Evolutionary conservation across 2,329 filamentous ascomycete species (phyloP).

Genomic region (Neopestalotiopsis clavispora): DNA sequence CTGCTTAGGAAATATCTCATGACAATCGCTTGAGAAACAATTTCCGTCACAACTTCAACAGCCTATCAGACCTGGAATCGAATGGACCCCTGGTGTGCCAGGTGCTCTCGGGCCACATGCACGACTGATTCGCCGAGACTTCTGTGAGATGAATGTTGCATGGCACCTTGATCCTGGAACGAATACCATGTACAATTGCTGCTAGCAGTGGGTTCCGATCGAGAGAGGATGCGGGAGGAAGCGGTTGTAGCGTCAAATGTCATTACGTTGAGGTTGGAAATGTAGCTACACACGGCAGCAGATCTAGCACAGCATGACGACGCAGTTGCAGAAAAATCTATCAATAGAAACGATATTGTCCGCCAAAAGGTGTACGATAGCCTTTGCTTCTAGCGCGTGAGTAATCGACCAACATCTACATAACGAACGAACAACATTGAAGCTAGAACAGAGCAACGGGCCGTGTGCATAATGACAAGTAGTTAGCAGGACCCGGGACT

Average conservation of each 20-base stretch:
- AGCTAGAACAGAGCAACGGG: not conserved
- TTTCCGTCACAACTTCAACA: not conserved
- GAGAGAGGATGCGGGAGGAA: not conserved
- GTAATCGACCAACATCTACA: not conserved
- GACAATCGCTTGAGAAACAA: constrained; percentile 7
- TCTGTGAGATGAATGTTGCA: not conserved
- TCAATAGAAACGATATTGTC: not conserved
- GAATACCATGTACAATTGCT: no score
- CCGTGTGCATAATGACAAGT: not conserved
- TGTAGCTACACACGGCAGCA: no score
- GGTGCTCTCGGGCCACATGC: constrained; percentile 5
- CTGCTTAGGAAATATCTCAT: constrained; percentile 6
- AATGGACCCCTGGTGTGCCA: constrained; percentile 3
- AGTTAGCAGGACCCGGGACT: not conserved
- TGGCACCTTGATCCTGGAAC: not conserved
- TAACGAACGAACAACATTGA: not conserved
- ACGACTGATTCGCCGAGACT: constrained; percentile 1
- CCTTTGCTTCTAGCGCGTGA: not conserved
- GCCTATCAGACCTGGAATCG: constrained; percentile 1
- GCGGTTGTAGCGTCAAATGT: not conserved
- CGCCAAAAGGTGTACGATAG: not conserved
- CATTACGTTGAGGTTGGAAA: no score
- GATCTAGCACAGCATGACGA: not conserved
- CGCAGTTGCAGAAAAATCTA: not conserved
- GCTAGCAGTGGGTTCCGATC: not conserved